Evolutionary conservation across 2,329 filamentous ascomycete genomes (phyloP), one percentile per base, ranked within the genome.

Genomic region (Onygenales sp.): DNA sequence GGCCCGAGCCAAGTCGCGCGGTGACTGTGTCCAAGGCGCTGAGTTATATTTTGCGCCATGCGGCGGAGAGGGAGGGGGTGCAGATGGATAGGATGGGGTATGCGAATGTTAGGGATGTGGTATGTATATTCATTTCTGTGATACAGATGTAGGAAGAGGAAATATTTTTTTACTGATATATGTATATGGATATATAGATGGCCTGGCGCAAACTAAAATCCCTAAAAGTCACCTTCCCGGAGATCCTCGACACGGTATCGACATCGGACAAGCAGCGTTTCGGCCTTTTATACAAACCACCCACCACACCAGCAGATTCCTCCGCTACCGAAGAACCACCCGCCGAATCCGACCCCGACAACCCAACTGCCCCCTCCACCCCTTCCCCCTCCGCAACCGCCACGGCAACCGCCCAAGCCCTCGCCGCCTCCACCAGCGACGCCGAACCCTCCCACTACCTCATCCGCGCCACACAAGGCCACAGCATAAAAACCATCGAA

Each of bases 401-500:
- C 27, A 67, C 61, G 17, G 60, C 66, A 13, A 71, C 68, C 11
- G 60, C 63, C 17, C 63, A 67, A 39, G 67, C 70, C n/a, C 60
- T 72, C 11, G 60, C 68, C n/a, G 63, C 66, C 3, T 27, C 21
- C 21, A 27, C 21, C 45, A 59, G 64, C 31, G 67, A 71, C 46
- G 56, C 68, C 7, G 75, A 86, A 49, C 78, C 88, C 0, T 69
- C 77, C 0, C 78, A 86, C 68, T 96, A 85, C 75, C 78, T 94
- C 35, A 96, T 98, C 72, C 89, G 93, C 63, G 93, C 93, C 32
- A 95, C 94, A 65, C 93, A 97, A 73, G 93, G 93, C 52, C 93
- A 97, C 75, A 89, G 83, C 62, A 87, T 98, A 65, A 82, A 83
- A 64, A 73, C 84, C 6, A 61, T 85, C 38, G 85, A 88, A 32